Percentiles rank a stretch among this genome's conserved stretches.
These are phyloP conservation scores for Yamadazyma aaseri DNA, from an alignment of 1,139 yeast species.

Conservation along the genomic window DNA sequence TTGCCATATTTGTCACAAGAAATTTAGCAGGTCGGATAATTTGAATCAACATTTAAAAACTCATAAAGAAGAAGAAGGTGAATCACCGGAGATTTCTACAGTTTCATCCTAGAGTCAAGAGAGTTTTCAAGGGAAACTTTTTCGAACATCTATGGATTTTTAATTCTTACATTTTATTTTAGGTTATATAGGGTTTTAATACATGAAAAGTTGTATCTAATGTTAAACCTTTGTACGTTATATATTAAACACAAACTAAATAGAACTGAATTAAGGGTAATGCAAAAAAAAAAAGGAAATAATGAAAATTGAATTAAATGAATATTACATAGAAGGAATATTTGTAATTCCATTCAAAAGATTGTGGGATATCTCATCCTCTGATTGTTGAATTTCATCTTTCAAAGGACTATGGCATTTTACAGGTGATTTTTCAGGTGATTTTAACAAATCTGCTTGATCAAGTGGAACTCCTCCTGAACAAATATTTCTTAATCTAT, in stretches of 20 bases:
- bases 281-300: constrained; percentile 2
- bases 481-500: constrained; percentile 76
- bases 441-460: constrained; percentile 9
- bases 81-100: too few relatives aligned
- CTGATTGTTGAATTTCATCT: constrained; percentile 6
- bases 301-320: too few relatives aligned
- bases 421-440: constrained; percentile 8
- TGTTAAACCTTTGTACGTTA: too few relatives aligned
- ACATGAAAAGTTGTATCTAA: too few relatives aligned
- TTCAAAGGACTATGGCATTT: constrained; percentile 3
- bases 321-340: constrained; percentile 6
- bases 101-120: too few relatives aligned
- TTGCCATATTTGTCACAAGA: constrained; percentile 68
- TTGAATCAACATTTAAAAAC: constrained; percentile 63
- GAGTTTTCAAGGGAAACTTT: too few relatives aligned
- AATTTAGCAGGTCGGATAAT: constrained; percentile 59
- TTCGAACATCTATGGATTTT: neutral
- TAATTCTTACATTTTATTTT: too few relatives aligned
- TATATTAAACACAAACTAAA: constrained; percentile 2
- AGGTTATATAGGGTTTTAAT: too few relatives aligned
- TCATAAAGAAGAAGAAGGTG: constrained; percentile 45
- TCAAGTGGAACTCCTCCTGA: constrained; percentile 49
- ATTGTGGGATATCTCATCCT: constrained; percentile 7
- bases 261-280: constrained; percentile 2
- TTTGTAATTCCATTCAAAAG: constrained; percentile 8